These are phyloP conservation scores for Paramecium sonneborni DNA, from an alignment of 73 alveolate species.

Conservation along the genomic window DNA sequence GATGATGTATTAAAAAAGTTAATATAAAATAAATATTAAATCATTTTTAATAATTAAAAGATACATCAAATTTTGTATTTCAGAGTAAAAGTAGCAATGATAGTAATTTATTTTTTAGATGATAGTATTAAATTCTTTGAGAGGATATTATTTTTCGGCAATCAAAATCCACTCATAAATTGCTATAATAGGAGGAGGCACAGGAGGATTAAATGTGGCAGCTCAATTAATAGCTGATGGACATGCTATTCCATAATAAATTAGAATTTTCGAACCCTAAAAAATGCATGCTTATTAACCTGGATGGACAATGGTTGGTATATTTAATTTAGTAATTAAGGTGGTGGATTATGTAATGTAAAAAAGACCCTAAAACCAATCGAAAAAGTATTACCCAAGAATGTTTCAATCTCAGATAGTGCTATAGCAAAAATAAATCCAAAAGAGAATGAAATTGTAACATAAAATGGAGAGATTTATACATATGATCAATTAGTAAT, in stretches of 20 bases:
- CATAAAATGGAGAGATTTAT: conserved; percentile 61
- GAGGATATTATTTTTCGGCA: not conserved
- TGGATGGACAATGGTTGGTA: conserved; percentile 80
- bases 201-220: conserved; percentile 76
- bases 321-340: not conserved
- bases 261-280: conserved; percentile 79
- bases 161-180: conserved; percentile 51
- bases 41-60: not conserved
- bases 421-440: conserved; percentile 70
- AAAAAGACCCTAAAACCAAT: not conserved
- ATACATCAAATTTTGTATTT: not conserved
- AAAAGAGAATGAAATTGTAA: conserved; percentile 66
- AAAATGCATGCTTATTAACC: conserved; percentile 84
- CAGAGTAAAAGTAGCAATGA: not conserved
- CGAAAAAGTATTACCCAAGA: conserved; percentile 1
- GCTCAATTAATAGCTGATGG: conserved; percentile 72
- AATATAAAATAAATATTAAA: not conserved
- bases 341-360: conserved; percentile 79
- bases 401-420: conserved; percentile 31
- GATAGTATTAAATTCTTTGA: not conserved
- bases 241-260: conserved; percentile 65
- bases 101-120: not conserved
- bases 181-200: conserved; percentile 88
- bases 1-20: not conserved
- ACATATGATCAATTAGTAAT: conserved; percentile 80